Evolutionary conservation across 2,329 filamentous ascomycete species (phyloP), one percentile per base, ranked within the genome.

Genomic region (Nemania bipapillata): DNA sequence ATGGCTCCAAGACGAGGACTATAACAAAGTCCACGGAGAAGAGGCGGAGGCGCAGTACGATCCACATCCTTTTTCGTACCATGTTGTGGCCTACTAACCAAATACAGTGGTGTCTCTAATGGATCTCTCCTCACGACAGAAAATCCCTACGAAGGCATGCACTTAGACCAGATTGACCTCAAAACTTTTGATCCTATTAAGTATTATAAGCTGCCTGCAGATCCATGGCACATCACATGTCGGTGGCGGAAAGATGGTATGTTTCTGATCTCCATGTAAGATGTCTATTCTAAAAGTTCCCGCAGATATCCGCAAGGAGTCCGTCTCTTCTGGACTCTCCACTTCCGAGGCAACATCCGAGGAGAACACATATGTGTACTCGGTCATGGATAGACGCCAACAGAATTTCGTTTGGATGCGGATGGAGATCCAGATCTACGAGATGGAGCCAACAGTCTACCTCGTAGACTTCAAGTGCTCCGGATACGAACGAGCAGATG

Each of bases 401-500:
- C 84, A 88, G 60, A 89, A 93, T 71, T 91, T 92, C 63, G 90
- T 96, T n/a, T 95, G 92, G 78, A 91, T 98, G 76, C 96, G 97
- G 78, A 89, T 99, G 79, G 94, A 97, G 73, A 97, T 99, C 71
- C 96, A 97, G 79, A 90, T 97, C 59, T 97, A 97, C 81, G 91
- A 94, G 77, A 94, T 98, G 84, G 95, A 98, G 79, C 89, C 90
- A 66, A 91, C 92, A 63, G 95, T 96, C 73, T 98, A 95, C 80
- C 90, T 99, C 70, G 96, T 99, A 56, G 96, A 99, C 80, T 99
- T 99, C 85, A 98, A 97, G 79, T 98, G 95, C 79, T 94, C 96
- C 15, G 96, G 96, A 22, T 99, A 99, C 81, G 96, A 99, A 82
- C 93, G 87, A 54, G 77, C 84, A 12, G 85, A 96, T 63, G 91